Conservation (phyloP, 805 yeast species). For the Brettanomyces custersianus region DNA sequence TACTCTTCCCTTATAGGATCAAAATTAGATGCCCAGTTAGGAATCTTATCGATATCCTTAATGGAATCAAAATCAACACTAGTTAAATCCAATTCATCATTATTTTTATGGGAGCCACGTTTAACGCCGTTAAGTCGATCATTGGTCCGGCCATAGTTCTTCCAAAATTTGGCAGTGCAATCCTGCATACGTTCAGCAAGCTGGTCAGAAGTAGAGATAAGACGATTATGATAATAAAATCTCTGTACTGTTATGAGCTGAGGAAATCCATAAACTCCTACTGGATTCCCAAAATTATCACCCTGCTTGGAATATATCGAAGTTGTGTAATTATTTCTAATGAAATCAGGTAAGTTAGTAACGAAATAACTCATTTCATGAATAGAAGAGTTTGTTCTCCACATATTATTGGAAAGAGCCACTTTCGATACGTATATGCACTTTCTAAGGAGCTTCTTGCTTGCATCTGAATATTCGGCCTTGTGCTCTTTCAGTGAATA, state of each 20-base stretch:
- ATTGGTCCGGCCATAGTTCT: conserved; percentile 35
- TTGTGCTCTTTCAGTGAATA: conserved; percentile 30
- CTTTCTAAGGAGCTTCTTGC: conserved; percentile 31
- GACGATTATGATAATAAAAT: conserved; percentile 44
- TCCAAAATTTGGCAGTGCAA: conserved; percentile 41
- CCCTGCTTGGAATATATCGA: conserved; percentile 28
- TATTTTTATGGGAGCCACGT: conserved; percentile 20
- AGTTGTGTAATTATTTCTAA: conserved; percentile 34
- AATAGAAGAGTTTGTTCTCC: conserved; percentile 48
- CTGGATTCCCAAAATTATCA: conserved; percentile 42
- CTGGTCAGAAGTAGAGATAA: conserved; percentile 24
- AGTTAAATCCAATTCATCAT: conserved; percentile 20
- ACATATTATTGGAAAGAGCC: conserved; percentile 43
- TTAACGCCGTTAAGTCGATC: conserved; percentile 4
- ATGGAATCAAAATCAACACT: conserved; percentile 25
- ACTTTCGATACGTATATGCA: conserved; percentile 36
- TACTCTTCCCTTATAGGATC: conserved; percentile 18
- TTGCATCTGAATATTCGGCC: conserved; percentile 28
- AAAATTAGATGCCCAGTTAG: conserved; percentile 20
- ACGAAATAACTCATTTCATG: conserved; percentile 63
- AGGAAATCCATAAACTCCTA: conserved; percentile 51
- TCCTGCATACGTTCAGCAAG: conserved; percentile 26
- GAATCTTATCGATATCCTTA: conserved; percentile 17
- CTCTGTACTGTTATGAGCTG: conserved; percentile 44
- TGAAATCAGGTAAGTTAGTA: conserved; percentile 32